Evolutionary conservation across 2,329 filamentous ascomycete species (phyloP).

Genomic region (Curvularia hawaiiensis): DNA sequence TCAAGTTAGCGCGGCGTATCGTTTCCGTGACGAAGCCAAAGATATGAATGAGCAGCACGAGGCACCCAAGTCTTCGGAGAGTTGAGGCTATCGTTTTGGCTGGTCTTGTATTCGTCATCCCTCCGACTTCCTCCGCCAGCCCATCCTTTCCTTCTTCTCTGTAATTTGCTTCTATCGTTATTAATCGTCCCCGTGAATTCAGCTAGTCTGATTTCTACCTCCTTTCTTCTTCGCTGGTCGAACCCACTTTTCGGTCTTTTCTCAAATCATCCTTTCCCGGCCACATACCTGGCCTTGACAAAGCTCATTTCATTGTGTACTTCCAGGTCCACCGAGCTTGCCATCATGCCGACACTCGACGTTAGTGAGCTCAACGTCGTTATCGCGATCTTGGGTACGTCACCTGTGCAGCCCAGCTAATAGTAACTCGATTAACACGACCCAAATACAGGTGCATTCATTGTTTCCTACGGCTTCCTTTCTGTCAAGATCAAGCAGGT

Average conservation of each 20-base stretch:
- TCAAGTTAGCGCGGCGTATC: neutral
- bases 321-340: neutral
- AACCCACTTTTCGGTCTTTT: neutral
- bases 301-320: neutral
- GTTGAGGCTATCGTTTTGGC: neutral
- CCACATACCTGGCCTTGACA: neutral
- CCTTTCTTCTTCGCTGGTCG: neutral
- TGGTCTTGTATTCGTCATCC: too few relatives aligned
- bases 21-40: neutral
- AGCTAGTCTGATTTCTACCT: neutral
- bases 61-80: neutral
- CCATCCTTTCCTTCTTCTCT: neutral
- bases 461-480: conserved; percentile 56
- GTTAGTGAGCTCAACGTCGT: conserved; percentile 61
- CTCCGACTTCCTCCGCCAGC: too few relatives aligned
- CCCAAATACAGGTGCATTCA: conserved; percentile 51
- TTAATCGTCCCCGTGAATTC: neutral
- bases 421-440: neutral
- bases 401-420: neutral
- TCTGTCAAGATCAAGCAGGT: conserved; percentile 59
- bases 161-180: neutral
- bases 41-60: neutral
- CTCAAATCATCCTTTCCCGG: neutral
- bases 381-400: conserved; percentile 52
- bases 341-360: conserved; percentile 54